Evolutionary conservation across 768 basidiomycete genomes (phyloP), one percentile per base, ranked within the genome.

Genomic region (Leccinellum luteum): DNA sequence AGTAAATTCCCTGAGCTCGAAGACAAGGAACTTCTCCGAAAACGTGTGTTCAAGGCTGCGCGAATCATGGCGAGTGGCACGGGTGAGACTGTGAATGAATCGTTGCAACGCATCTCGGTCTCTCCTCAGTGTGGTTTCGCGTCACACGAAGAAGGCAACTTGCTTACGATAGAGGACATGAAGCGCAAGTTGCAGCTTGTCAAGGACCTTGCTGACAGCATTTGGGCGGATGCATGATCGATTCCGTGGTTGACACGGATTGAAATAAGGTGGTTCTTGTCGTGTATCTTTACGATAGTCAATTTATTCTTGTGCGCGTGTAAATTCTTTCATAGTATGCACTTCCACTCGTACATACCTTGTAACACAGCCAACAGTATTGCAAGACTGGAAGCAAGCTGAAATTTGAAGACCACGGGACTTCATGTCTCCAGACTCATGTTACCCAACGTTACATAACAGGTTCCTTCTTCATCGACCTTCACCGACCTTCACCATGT

Each of bases 1-100:
- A 76, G 75, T 25, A 80, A 80, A 64, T 69, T 78, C 57, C 71
- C 78, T 0, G 47, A 66, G 57, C 66, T 83, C 34, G 81, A 83
- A 58, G 74, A 79, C 60, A 67, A 71, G 19, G n/a, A 41, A n/a
- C 9, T 41, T 19, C 38, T 41, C 38, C 38, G 5, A n/a, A n/a
- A 41, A 19, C 38, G 38, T 19, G 38, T 41, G 38, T 41, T 41
- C n/a, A n/a, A 41, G 10, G 38, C 38, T 19, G 38, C 38, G 9
- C n/a, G n/a, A 13, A 41, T 41, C 38, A 41, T 41, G 38, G 38
- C 38, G n/a, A 19, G n/a, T 19, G 38, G n/a, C n/a, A 41, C 38
- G 9, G 38, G 38, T 10, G 38, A 19, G 38, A 41, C 38, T n/a
- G 9, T 41, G 38, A 19, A 41, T 2, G 38, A 41, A 41, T n/a